phyloP scores from a whole-genome alignment of 1,139 yeast species.

The Yamadazyma diddensiae region DNA sequence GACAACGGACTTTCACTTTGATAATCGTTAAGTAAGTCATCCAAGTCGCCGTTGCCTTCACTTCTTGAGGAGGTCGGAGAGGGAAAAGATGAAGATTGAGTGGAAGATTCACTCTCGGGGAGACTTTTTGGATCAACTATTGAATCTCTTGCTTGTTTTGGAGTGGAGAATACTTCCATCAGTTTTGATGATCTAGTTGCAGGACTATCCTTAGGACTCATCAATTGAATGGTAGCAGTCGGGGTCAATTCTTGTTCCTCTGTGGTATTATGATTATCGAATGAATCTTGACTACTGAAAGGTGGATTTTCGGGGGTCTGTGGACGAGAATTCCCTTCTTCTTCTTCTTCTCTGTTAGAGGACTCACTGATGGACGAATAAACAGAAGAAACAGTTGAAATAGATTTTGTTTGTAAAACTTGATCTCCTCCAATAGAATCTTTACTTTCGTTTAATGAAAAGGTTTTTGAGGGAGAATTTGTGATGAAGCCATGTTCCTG shows the following conservation, averaged over 20 bases:
- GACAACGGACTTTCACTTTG: slow-evolving; percentile 13
- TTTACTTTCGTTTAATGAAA: too few relatives aligned
- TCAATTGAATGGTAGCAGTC: slow-evolving; percentile 2
- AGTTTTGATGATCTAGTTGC: neutral
- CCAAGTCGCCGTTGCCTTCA: slow-evolving; percentile 9
- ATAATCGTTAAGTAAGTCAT: slow-evolving; percentile 11
- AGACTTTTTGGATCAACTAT: slow-evolving; percentile 1
- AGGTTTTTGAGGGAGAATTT: too few relatives aligned
- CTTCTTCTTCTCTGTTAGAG: neutral
- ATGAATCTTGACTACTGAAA: neutral
- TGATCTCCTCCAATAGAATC: too few relatives aligned
- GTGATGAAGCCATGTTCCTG: slow-evolving; percentile 4
- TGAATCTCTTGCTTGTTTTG: neutral
- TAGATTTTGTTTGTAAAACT: neutral
- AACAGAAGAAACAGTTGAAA: slow-evolving; percentile 7
- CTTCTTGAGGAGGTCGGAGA: slow-evolving; percentile 5
- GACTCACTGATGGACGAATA: slow-evolving; percentile 6
- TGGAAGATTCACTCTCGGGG: slow-evolving; percentile 7
- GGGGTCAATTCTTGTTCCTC: slow-evolving; percentile 4
- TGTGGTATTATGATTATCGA: neutral
- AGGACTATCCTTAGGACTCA: slow-evolving; percentile 2
- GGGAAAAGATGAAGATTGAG: slow-evolving; percentile 9
- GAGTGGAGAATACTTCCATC: slow-evolving; percentile 1
- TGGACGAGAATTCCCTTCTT: neutral
- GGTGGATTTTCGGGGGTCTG: neutral